Evolutionary conservation across 352 stramenopile species (phyloP), one percentile per base, ranked within the genome.

Genomic region (Globisporangium rhizosaccharum): DNA sequence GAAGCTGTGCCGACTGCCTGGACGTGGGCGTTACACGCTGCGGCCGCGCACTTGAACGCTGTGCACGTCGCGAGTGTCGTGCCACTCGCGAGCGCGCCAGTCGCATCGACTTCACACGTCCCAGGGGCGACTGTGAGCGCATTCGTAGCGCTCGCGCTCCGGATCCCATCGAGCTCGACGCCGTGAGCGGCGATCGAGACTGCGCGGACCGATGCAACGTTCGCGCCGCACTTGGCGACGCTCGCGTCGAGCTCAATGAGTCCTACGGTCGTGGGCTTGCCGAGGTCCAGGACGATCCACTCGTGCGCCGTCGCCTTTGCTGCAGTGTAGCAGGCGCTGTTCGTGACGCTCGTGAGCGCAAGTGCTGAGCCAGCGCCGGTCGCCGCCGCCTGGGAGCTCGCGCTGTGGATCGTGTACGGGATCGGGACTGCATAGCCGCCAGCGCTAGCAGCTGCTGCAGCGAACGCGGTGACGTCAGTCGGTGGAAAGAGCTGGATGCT

Each of bases 221-320:
- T 63, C 0, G 18, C 25, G 28, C 63, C 72, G 47, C 82, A 92
- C 9, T 65, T 64, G 2, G 59, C 56, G 12, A 85, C 62, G 30
- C 71, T 64, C 1, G 66, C 61, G 36, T 80, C 66, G 7, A 92
- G 45, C 14, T 89, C 79, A 9, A 92, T 62, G 14, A 85, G 67
- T 11, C 79, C 76, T 12, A 92, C 58, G 10, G 53, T 49, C 42
- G 73, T 73, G 11, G 69, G 76, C 6, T 51, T 46, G 14, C 56
- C 36, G 2, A 92, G 65, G 46, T 85, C 77, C 12, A 92, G 51
- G 14, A 92, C 67, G 2, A 92, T 57, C 80, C 80, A 92, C 54
- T 92, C 82, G 26, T 84, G 80, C 23, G 70, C 80, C 0, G 78
- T 81, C 0, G 75, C 37, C 4, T 42, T 48, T 8, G 54, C 58